Evolutionary conservation across 2,329 filamentous ascomycete genomes (phyloP).

Genomic region (Ascochyta rabiei): DNA sequence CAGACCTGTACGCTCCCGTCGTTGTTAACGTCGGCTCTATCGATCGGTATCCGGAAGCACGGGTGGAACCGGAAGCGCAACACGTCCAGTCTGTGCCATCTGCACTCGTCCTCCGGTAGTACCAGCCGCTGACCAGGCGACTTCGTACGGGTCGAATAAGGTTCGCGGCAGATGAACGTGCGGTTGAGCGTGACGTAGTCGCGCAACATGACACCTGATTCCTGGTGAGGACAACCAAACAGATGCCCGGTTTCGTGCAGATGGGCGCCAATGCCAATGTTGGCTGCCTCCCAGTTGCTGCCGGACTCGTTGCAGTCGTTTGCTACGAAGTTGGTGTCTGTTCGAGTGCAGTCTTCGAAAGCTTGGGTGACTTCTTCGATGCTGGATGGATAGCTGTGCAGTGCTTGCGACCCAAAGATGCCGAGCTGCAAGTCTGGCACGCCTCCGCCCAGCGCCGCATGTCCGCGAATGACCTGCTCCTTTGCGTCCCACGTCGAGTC

Average conservation of each 20-base stretch:
- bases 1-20: slow-evolving; percentile 86
- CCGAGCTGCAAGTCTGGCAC: slow-evolving; percentile 78
- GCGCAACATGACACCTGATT: slow-evolving; percentile 87
- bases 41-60: slow-evolving; percentile 83
- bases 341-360: slow-evolving; percentile 88
- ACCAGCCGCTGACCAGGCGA: slow-evolving; percentile 77
- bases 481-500: slow-evolving; percentile 86
- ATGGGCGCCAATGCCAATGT: slow-evolving; percentile 91
- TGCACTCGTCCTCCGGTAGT: slow-evolving; percentile 79
- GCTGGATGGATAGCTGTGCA: slow-evolving; percentile 88
- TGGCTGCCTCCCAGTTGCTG: slow-evolving; percentile 94
- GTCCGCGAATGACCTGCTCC: slow-evolving; percentile 73
- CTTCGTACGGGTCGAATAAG: slow-evolving; percentile 86
- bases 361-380: slow-evolving; percentile 90
- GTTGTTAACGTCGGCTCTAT: slow-evolving; percentile 59
- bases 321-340: slow-evolving; percentile 77
- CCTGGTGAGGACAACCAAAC: slow-evolving; percentile 88
- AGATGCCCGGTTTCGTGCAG: slow-evolving; percentile 89
- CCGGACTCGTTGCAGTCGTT: slow-evolving; percentile 88
- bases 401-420: slow-evolving; percentile 88
- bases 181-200: slow-evolving; percentile 87
- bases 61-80: slow-evolving; percentile 90
- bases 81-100: slow-evolving; percentile 88
- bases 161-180: slow-evolving; percentile 79
- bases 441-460: slow-evolving; percentile 81